These are phyloP conservation scores for Leccinum subrobustum DNA, from an alignment of 1,284 basidiomycete genomes.

Conservation along the genomic window DNA sequence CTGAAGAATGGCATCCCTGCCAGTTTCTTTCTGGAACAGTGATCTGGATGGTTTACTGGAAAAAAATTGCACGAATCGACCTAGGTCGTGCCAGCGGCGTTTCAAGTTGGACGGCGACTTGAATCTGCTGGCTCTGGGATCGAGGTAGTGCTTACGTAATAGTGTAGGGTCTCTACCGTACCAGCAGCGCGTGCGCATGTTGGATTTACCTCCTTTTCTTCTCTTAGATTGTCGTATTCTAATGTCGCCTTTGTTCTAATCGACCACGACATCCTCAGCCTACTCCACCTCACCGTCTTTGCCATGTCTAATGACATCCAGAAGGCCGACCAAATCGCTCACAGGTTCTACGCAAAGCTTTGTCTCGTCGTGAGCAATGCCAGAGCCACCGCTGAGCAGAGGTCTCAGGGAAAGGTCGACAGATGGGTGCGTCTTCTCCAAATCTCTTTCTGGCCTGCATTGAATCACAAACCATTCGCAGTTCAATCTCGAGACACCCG, in stretches of 20 bases:
- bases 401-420: constrained; percentile 52
- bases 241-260: constrained; percentile 32
- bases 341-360: constrained; percentile 77
- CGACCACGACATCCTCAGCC: constrained; percentile 8
- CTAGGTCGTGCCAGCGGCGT: not conserved
- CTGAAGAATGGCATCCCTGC: not conserved
- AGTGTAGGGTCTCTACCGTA: constrained; percentile 14
- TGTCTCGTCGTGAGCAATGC: constrained; percentile 70
- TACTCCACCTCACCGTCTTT: constrained; percentile 8
- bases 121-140: constrained; percentile 13
- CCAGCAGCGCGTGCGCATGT: constrained; percentile 21
- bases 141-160: constrained; percentile 27
- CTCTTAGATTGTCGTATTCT: constrained; percentile 37
- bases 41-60: not conserved
- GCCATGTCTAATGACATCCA: constrained; percentile 53
- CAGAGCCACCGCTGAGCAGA: constrained; percentile 51
- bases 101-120: not conserved
- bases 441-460: constrained; percentile 1
- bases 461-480: constrained; percentile 26
- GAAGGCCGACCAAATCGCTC: constrained; percentile 80
- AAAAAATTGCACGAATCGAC: constrained; percentile 9
- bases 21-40: not conserved
- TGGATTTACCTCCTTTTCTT: constrained; percentile 24
- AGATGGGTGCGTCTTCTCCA: constrained; percentile 64
- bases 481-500: constrained; percentile 81